These are phyloP conservation scores for Fraxinus ornus DNA, from an alignment of 305 asterid genomes.

Conservation along the genomic window DNA sequence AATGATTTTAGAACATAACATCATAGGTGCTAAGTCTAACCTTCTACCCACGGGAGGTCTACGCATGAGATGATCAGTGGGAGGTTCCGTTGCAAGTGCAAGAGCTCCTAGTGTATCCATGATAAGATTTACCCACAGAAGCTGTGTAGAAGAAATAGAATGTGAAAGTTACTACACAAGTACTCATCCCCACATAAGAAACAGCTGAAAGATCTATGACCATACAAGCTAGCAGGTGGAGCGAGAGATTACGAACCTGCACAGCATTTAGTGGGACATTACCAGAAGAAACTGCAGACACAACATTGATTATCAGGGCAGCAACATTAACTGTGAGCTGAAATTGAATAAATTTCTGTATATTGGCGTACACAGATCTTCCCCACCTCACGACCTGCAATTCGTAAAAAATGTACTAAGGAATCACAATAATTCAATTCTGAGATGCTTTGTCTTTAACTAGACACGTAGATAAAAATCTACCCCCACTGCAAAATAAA, in stretches of 20 bases:
- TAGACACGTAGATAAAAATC: slow-evolving; percentile 5
- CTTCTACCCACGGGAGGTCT: slow-evolving; percentile 94
- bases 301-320: slow-evolving; percentile 85
- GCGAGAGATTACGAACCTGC: slow-evolving; percentile 57
- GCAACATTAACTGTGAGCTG: slow-evolving; percentile 97
- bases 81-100: slow-evolving; percentile 95
- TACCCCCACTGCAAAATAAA: neutral
- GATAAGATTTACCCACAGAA: slow-evolving; percentile 97
- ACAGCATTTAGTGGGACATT: slow-evolving; percentile 93
- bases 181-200: neutral
- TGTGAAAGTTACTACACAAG: neutral
- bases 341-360: slow-evolving; percentile 93
- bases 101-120: slow-evolving; percentile 99
- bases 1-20: neutral
- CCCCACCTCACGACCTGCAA: slow-evolving; percentile 98
- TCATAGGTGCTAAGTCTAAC: slow-evolving; percentile 37
- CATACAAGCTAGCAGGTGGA: slow-evolving; percentile 12
- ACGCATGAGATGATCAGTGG: slow-evolving; percentile 90
- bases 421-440: slow-evolving; percentile 3
- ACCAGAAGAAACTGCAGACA: slow-evolving; percentile 82
- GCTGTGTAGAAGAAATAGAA: slow-evolving; percentile 45
- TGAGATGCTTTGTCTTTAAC: neutral
- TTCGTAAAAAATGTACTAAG: slow-evolving; percentile 15
- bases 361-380: slow-evolving; percentile 89
- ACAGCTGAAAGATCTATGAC: neutral